Base-by-base conservation (phyloP, 495 filamentous ascomycete genomes). In the Hypoxylon lienhwacheense region DNA sequence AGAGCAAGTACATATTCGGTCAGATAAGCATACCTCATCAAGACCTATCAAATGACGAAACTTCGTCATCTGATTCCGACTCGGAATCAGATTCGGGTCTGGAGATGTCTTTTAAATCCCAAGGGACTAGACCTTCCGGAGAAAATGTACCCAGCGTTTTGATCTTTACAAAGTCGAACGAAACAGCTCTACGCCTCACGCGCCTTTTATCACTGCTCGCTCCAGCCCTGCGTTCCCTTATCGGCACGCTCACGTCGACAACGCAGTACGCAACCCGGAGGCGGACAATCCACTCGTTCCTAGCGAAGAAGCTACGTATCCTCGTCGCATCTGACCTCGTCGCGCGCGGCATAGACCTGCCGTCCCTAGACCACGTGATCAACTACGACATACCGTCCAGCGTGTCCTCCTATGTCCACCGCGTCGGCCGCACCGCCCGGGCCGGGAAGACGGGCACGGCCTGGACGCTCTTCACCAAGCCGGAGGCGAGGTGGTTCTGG, bases 301-400 rank as follows among this genome's bases (percentile, higher is more conserved):
- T 77, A 8, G 67, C 74, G 17, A 80, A 80, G 47, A 85, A 84
- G 41, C 70, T 87, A 2, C 82, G 81, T 5, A 72, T 96, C 31
- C 82, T 97, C 7, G 84, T 97, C 28, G 90, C 92, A 6, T 93
- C 93, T 0, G 93, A 98, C 65, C 85, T 92, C 17, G 90, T 92
- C 1, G 87, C 92, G 1, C 88, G 95, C 35, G 93, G 93, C 63
- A 82, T 98, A n/a, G 93, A 98, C 65, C 74, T 96, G 1, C 79
- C 78, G 1, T 79, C 83, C 17, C 76, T 97, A 17, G 83, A 83
- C 17, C 87, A 95, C 57, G 90, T 97, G 7, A 74, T 97, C 61
- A 97, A 97, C 68, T 98, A 98, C 74, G 93, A 97, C 65, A 75
- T 97, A 25, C 95, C 93, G 0, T 79, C 81, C 6, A 87, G 82